Evolutionary conservation across 2,329 filamentous ascomycete genomes (phyloP).

Genomic region (Pestalotiopsis sp.): DNA sequence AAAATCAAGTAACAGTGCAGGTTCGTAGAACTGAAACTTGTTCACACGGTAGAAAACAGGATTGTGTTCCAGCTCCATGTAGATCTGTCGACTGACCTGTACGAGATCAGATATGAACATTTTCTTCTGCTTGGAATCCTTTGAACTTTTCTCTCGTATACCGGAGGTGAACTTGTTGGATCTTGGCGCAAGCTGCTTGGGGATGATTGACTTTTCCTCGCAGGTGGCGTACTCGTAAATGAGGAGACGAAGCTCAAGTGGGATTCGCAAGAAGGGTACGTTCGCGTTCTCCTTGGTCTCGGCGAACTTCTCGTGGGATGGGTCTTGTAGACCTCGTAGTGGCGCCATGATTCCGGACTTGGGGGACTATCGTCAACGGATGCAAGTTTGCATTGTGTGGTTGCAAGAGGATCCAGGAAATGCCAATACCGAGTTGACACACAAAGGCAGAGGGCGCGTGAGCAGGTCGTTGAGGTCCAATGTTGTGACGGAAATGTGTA

Average conservation of each 20-base stretch:
- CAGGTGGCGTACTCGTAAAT: slow-evolving; percentile 11
- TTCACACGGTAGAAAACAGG: slow-evolving; percentile 15
- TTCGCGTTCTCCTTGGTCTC: neutral
- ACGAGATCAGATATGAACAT: neutral
- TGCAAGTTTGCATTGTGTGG: neutral
- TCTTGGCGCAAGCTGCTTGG: neutral
- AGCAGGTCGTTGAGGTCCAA: too few relatives aligned
- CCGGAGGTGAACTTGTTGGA: slow-evolving; percentile 12
- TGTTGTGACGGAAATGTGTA: too few relatives aligned
- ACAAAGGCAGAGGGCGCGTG: too few relatives aligned
- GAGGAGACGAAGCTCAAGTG: slow-evolving; percentile 7
- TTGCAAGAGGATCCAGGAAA: neutral
- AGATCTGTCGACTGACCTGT: slow-evolving; percentile 6
- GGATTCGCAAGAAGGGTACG: neutral
- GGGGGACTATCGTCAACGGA: neutral
- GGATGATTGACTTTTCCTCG: neutral
- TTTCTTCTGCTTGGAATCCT: neutral
- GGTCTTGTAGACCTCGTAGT: neutral
- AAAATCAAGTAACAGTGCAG: neutral
- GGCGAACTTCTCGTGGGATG: neutral
- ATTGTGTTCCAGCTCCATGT: slow-evolving; percentile 8
- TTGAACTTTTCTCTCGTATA: neutral
- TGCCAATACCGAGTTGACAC: too few relatives aligned
- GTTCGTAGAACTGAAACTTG: slow-evolving; percentile 2
- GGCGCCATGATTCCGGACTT: neutral